Percentiles rank a stretch among this genome's conserved stretches.
These are phyloP conservation scores for Trichoderma sp. DNA, from an alignment of 2,329 filamentous ascomycete genomes.

Conservation along the genomic window DNA sequence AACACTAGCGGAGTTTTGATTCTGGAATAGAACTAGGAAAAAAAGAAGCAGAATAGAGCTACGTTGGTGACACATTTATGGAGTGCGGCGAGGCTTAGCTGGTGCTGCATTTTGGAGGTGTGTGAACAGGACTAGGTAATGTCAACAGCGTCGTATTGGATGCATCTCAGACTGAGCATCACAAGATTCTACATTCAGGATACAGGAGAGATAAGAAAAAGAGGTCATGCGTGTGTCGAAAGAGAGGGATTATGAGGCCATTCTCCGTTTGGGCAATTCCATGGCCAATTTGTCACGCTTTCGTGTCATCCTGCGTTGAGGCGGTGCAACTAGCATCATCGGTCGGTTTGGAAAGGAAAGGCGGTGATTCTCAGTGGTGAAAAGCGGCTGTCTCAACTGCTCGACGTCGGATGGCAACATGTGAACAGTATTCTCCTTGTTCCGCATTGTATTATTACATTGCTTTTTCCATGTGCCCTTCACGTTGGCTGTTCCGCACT, in stretches of 20 bases:
- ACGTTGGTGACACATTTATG: not conserved
- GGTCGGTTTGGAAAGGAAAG: not conserved
- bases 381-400: too few species aligned
- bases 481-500: not conserved
- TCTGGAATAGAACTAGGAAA: not conserved
- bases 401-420: too few species aligned
- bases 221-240: not conserved
- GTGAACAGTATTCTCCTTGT: too few species aligned
- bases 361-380: constrained; percentile 6
- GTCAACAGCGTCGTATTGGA: not conserved
- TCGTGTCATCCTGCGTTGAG: not conserved
- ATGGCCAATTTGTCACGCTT: not conserved
- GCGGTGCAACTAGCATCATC: not conserved
- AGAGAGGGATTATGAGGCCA: not conserved
- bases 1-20: not conserved
- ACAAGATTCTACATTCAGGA: not conserved
- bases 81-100: not conserved
- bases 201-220: not conserved
- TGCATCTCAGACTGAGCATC: not conserved
- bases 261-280: not conserved
- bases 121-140: not conserved
- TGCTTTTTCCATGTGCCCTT: not conserved
- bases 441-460: too few species aligned
- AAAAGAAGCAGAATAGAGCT: not conserved
- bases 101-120: not conserved